These are phyloP conservation scores for Flaveria ramosissima DNA, from an alignment of 129 eudicot genomes.

Conservation along the genomic window DNA sequence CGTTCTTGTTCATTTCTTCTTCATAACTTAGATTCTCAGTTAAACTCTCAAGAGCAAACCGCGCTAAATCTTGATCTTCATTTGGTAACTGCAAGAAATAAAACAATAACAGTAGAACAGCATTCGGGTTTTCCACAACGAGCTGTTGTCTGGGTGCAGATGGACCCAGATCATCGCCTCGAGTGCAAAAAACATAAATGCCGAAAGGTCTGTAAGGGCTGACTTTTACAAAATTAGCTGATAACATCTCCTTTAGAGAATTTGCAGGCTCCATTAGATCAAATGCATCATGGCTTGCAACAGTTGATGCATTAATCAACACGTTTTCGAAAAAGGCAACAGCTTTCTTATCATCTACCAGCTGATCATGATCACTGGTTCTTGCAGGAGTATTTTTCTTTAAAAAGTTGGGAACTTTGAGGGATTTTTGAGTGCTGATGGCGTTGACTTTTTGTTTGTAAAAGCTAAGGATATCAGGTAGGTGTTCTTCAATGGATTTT, in stretches of 20 bases:
- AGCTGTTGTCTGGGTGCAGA: slow-evolving; percentile 20
- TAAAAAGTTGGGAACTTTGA: neutral
- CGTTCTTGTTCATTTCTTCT: slow-evolving; percentile 27
- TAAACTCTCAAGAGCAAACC: slow-evolving; percentile 19
- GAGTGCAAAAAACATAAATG: slow-evolving; percentile 54
- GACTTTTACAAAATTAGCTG: slow-evolving; percentile 50
- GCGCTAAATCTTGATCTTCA: slow-evolving; percentile 23
- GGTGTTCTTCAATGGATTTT: slow-evolving; percentile 37
- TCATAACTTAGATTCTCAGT: slow-evolving; percentile 16
- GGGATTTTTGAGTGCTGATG: neutral
- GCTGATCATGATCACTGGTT: slow-evolving; percentile 8
- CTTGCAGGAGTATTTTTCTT: neutral
- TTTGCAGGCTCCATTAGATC: slow-evolving; percentile 63
- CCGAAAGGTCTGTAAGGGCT: slow-evolving; percentile 87
- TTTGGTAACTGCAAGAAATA: slow-evolving; percentile 50
- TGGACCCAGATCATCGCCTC: slow-evolving; percentile 23
- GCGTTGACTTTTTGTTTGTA: slow-evolving; percentile 40
- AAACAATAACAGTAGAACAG: slow-evolving; percentile 63
- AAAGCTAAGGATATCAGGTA: slow-evolving; percentile 41
- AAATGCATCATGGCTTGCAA: slow-evolving; percentile 69
- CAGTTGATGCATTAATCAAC: slow-evolving; percentile 51
- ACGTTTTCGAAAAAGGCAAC: slow-evolving; percentile 42
- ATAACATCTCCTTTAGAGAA: slow-evolving; percentile 47
- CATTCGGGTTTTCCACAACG: slow-evolving; percentile 59
- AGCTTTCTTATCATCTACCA: slow-evolving; percentile 22